Base-by-base conservation (phyloP, 345 rosid species). In the Durio zibethinus region DNA sequence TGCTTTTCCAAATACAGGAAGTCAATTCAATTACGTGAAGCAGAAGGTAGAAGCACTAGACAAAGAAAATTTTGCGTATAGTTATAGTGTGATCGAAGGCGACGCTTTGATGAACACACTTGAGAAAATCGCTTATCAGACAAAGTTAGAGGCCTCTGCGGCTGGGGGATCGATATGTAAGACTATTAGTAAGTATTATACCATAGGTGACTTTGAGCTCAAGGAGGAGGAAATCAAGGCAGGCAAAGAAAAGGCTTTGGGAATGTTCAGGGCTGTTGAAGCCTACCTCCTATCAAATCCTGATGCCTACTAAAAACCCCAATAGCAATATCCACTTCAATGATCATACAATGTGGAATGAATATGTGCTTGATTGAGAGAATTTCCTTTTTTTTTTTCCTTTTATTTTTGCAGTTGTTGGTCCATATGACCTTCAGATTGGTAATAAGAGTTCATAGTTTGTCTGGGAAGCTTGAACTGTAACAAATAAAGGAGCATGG, bases 201-300 rank as follows among this genome's bases (percentile, higher is more conserved):
- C 78, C 12, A 76, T 73, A 56, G 76, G 66, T 1, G 83, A 73
- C 2, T 25, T 43, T 4, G 72, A 75, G 74, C 54, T 87, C 53
- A 64, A 74, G 2, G 83, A 82, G 74, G 84, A 80, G 18, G 56
- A 65, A 33, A 48, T 86, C 64, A 88, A 77, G 87, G 80, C n/a
- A 12, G 86, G 83, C 38, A 79, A 76, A 25, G 86, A 74, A 70
- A 79, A 69, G 77, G 74, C 77, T 29, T 10, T 3, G 54, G 84
- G 52, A 0, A 18, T 87, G 35, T 81, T 53, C 77, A 82, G 84
- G 76, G 81, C 79, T 3, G 53, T 84, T 20, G 85, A 86, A 59
- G 85, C 81, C 18, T 76, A 86, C 71, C 82, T 84, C 76, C 43
- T 74, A 60, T 78, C 76, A 57, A 83, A 82, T 72, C 86, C 87